These are phyloP conservation scores for Ophiostoma sp. DNA, from an alignment of 2,329 filamentous ascomycete species.

Conservation along the genomic window DNA sequence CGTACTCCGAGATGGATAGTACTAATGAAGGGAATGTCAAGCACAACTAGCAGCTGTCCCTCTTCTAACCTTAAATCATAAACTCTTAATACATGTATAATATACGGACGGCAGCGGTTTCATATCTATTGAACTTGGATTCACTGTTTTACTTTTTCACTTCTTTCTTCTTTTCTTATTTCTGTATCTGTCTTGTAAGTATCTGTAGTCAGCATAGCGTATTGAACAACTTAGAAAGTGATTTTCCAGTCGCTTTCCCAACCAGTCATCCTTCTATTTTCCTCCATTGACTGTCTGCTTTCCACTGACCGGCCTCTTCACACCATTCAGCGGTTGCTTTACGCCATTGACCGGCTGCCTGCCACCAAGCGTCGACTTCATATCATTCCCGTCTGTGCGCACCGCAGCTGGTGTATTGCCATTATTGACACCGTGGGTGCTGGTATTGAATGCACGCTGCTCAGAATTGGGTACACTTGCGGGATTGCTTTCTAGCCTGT, in stretches of 20 bases:
- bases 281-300: neutral
- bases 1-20: conserved; percentile 33
- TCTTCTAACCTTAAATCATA: neutral
- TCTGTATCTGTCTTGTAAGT: neutral
- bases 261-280: neutral
- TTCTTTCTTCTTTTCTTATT: neutral
- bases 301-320: neutral
- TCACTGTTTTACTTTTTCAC: too few species aligned
- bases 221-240: neutral
- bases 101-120: too few species aligned
- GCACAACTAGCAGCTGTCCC: neutral
- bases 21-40: neutral
- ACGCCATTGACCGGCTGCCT: neutral
- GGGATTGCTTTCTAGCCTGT: neutral
- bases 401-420: neutral
- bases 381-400: neutral
- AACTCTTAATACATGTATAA: neutral
- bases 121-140: too few species aligned
- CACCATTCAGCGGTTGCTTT: neutral
- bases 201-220: neutral
- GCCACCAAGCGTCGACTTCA: neutral
- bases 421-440: neutral
- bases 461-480: neutral
- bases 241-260: neutral
- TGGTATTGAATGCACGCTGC: neutral